Evolutionary conservation across 2,329 filamentous ascomycete genomes (phyloP).

Genomic region (Diaporthe vexans): DNA sequence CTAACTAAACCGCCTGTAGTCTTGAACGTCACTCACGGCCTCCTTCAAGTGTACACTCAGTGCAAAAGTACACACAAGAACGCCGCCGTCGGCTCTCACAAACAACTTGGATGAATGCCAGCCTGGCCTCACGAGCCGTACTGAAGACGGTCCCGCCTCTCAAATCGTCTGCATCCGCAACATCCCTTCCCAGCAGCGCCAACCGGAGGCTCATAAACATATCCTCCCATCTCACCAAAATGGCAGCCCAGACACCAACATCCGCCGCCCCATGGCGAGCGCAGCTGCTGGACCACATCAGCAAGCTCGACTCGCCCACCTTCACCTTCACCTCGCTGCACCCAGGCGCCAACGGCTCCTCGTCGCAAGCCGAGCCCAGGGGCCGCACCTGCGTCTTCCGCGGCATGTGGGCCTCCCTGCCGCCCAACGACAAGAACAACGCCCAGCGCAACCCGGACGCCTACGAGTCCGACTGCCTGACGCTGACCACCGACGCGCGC

Average conservation of each 20-base stretch:
- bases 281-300: conserved; percentile 65
- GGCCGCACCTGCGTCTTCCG: conserved; percentile 87
- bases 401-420: conserved; percentile 84
- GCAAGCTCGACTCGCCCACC: conserved; percentile 60
- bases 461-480: conserved; percentile 83
- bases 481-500: conserved; percentile 88
- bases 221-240: conserved; percentile 22
- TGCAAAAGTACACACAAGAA: neutral
- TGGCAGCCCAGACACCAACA: conserved; percentile 36
- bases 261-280: conserved; percentile 66
- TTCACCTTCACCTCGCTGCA: conserved; percentile 68
- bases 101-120: conserved; percentile 28
- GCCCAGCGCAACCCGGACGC: conserved; percentile 76
- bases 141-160: conserved; percentile 29
- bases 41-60: neutral
- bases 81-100: neutral
- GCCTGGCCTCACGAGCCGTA: conserved; percentile 27
- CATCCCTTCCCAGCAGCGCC: conserved; percentile 13
- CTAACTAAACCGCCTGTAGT: neutral
- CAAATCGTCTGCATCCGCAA: neutral
- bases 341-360: conserved; percentile 32
- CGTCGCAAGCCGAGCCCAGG: conserved; percentile 64
- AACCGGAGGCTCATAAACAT: conserved; percentile 20
- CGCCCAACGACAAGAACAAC: conserved; percentile 77
- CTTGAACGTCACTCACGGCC: neutral